Conservation (phyloP, 495 filamentous ascomycete species). For the Annulohypoxylon bovei region DNA sequence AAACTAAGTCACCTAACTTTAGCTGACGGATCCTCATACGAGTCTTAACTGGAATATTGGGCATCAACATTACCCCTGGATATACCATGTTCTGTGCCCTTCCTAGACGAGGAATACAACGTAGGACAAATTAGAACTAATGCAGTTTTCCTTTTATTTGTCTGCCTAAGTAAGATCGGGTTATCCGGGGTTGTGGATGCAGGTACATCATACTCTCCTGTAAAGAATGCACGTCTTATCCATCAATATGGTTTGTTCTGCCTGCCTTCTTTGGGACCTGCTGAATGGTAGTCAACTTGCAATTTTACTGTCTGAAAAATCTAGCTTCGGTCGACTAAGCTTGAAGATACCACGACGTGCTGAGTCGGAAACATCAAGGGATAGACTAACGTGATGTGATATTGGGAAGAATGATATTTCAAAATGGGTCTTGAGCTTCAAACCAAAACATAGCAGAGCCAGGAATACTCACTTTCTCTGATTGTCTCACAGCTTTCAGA, state of each 20-base stretch:
- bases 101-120: not conserved
- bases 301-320: not conserved
- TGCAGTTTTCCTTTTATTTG: conserved; percentile 21
- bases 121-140: conserved; percentile 18
- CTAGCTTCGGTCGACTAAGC: not conserved
- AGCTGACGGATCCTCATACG: conserved; percentile 30
- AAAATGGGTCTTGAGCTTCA: not conserved
- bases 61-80: conserved; percentile 7
- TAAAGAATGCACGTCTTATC: not conserved
- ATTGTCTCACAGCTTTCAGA: too few species aligned
- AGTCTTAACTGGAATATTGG: conserved; percentile 4
- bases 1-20: not conserved
- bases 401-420: not conserved
- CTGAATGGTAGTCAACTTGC: not conserved
- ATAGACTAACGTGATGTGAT: not conserved
- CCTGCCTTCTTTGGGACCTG: conserved; percentile 10
- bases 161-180: not conserved
- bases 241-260: not conserved
- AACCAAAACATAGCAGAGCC: not conserved
- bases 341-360: not conserved
- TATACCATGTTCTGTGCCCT: conserved; percentile 13
- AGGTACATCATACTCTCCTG: not conserved
- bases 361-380: not conserved
- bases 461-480: too few species aligned
- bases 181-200: not conserved